Evolutionary conservation across 2,329 filamentous ascomycete species (phyloP).

Genomic region (Neonectria ditissima): DNA sequence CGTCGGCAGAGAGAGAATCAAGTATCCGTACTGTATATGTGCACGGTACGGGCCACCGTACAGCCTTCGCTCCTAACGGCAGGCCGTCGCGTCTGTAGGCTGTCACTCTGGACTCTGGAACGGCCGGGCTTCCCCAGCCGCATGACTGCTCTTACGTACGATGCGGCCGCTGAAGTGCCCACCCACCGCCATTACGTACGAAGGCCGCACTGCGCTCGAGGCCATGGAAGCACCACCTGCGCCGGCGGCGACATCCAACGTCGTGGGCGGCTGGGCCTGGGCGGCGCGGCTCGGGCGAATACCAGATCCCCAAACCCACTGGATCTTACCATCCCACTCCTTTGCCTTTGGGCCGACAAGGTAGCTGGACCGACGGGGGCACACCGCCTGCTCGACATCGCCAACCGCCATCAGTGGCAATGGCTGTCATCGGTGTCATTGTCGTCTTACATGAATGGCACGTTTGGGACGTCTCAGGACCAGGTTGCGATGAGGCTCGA

Average conservation of each 20-base stretch:
- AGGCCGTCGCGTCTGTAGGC: background rate
- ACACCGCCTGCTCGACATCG: conserved; percentile 18
- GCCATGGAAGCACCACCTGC: conserved; percentile 11
- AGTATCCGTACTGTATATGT: background rate
- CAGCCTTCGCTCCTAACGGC: background rate
- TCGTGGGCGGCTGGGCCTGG: background rate
- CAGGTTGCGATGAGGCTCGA: background rate
- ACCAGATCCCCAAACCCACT: conserved; percentile 4
- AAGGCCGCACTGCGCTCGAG: conserved; percentile 2
- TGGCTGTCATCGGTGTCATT: conserved; percentile 14
- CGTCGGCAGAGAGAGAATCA: background rate
- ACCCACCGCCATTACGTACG: conserved; percentile 27
- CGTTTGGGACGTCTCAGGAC: background rate
- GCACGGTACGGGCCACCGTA: background rate
- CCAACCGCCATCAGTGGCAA: background rate
- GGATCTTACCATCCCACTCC: conserved; percentile 6
- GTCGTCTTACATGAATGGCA: conserved; percentile 10
- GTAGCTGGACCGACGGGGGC: background rate
- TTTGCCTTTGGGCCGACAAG: background rate
- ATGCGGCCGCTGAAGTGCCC: conserved; percentile 21
- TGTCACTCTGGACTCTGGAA: background rate
- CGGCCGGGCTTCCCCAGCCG: conserved; percentile 7
- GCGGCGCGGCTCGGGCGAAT: conserved; percentile 2
- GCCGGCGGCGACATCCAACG: conserved; percentile 13
- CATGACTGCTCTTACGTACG: conserved; percentile 29